These are phyloP conservation scores for Ceratobasidium sp. DNA, from an alignment of 1,284 basidiomycete genomes.

Conservation along the genomic window DNA sequence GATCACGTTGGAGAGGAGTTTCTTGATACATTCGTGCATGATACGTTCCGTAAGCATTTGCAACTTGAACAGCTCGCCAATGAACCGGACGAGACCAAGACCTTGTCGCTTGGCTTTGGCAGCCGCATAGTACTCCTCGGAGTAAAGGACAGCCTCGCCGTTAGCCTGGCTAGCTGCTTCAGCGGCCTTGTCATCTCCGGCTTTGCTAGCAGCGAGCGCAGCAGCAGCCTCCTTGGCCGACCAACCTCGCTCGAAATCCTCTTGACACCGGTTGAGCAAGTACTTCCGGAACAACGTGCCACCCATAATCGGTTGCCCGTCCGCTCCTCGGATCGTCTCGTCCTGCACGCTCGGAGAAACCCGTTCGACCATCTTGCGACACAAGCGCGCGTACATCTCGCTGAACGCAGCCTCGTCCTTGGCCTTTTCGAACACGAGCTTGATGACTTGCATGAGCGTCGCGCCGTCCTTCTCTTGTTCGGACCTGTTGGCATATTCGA, in stretches of 20 bases:
- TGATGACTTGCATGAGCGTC: constrained; percentile 95
- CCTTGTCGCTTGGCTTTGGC: constrained; percentile 98
- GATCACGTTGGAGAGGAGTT: constrained; percentile 90
- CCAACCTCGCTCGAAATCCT: constrained; percentile 73
- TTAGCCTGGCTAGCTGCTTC: constrained; percentile 61
- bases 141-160: constrained; percentile 79
- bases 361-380: constrained; percentile 92
- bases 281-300: constrained; percentile 79
- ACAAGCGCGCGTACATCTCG: constrained; percentile 96
- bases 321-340: constrained; percentile 81
- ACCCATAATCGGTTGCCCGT: constrained; percentile 81
- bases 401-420: constrained; percentile 97
- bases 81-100: constrained; percentile 96
- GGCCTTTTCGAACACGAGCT: constrained; percentile 96
- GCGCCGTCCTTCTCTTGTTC: constrained; percentile 92
- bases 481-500: constrained; percentile 94
- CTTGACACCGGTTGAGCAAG: constrained; percentile 71
- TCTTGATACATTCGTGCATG: constrained; percentile 97
- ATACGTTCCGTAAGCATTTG: constrained; percentile 95
- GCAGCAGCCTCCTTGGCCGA: constrained; percentile 66
- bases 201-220: constrained; percentile 66
- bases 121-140: constrained; percentile 96
- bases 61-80: constrained; percentile 97
- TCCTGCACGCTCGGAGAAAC: constrained; percentile 90
- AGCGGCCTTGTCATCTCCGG: constrained; percentile 66